Evolutionary conservation across 2,329 filamentous ascomycete genomes (phyloP).

Genomic region (Biscogniauxia marginata): DNA sequence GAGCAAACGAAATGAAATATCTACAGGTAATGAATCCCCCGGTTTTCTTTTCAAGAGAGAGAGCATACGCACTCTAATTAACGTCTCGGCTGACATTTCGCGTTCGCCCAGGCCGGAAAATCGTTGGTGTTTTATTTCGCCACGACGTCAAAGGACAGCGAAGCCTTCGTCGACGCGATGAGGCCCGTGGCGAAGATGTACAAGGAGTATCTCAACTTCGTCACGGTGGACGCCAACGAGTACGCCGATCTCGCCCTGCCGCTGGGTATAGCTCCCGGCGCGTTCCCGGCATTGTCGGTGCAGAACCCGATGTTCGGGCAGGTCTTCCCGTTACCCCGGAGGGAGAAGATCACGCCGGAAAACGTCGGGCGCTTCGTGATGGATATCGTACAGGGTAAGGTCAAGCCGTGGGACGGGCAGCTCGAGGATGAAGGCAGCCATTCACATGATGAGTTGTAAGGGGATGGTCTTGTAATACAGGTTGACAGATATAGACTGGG

Average conservation of each 20-base stretch:
- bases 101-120: conserved; percentile 33
- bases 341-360: conserved; percentile 31
- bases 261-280: conserved; percentile 36
- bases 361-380: conserved; percentile 43
- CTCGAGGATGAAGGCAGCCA: conserved; percentile 5
- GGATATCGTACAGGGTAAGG: conserved; percentile 43
- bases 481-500: background rate
- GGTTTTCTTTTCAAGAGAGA: background rate
- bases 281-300: conserved; percentile 39
- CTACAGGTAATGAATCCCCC: conserved; percentile 33
- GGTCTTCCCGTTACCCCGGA: conserved; percentile 39
- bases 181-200: conserved; percentile 44
- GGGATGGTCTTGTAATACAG: background rate
- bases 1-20: conserved; percentile 44
- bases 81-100: background rate
- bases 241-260: conserved; percentile 43
- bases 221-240: conserved; percentile 45
- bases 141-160: conserved; percentile 28
- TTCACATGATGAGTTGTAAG: conserved; percentile 26
- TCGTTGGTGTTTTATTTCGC: conserved; percentile 41
- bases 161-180: conserved; percentile 36
- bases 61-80: background rate
- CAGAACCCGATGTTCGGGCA: conserved; percentile 45
- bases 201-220: conserved; percentile 47
- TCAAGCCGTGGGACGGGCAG: conserved; percentile 38